These are phyloP conservation scores for Ramularia endophylla DNA, from an alignment of 2,329 filamentous ascomycete species.

Conservation along the genomic window DNA sequence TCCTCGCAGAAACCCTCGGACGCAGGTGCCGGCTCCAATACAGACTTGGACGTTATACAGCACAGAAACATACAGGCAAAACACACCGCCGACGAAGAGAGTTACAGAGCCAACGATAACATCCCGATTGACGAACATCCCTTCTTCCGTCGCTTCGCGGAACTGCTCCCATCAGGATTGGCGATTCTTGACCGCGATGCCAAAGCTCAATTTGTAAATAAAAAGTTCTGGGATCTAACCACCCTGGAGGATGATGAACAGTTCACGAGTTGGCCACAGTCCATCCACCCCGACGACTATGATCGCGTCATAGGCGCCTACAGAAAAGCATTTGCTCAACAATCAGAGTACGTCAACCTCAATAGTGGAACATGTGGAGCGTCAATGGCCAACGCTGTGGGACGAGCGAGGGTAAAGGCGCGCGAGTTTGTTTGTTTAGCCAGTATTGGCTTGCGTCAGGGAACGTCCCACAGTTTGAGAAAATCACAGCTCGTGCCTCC, in stretches of 20 bases:
- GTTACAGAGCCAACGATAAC: conserved; percentile 12
- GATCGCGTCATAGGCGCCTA: conserved; percentile 41
- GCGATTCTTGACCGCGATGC: conserved; percentile 42
- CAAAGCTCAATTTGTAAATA: conserved; percentile 38
- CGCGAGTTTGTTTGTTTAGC: too few relatives aligned
- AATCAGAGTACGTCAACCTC: too few relatives aligned
- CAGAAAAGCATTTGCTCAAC: too few relatives aligned
- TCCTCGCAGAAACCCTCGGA: conserved; percentile 3
- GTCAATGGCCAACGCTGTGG: too few relatives aligned
- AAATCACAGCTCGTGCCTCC: too few relatives aligned
- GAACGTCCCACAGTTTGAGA: too few relatives aligned
- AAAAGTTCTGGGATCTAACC: conserved; percentile 42
- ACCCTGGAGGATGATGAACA: conserved; percentile 36
- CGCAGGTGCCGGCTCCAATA: not conserved
- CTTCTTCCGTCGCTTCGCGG: conserved; percentile 41
- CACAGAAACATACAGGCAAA: not conserved
- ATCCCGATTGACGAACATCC: conserved; percentile 33
- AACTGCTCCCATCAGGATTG: conserved; percentile 41
- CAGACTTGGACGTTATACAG: not conserved
- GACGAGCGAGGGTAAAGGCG: too few relatives aligned
- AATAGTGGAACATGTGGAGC: too few relatives aligned
- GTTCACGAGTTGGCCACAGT: conserved; percentile 43
- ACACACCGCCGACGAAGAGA: not conserved
- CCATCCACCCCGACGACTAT: conserved; percentile 40
- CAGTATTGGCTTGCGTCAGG: too few relatives aligned